Base-by-base conservation (phyloP, 129 eudicot species). In the Centella asiatica region DNA sequence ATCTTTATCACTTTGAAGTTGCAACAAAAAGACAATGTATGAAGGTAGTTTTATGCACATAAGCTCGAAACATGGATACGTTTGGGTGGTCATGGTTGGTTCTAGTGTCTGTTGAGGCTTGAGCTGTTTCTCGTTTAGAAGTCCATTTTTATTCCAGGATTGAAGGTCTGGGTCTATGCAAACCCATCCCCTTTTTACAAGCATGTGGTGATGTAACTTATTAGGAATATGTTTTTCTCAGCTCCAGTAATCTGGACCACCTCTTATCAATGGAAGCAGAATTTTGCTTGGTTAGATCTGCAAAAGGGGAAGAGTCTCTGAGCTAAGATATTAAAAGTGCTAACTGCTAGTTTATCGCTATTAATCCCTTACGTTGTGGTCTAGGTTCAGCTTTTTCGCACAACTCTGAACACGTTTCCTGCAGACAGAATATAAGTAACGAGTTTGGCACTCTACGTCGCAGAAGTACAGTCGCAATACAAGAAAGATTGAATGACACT, bases 381-480 rank as follows among this genome's bases (percentile, higher is more conserved):
- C 72, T 72, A 15, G 87, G 92, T 67, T 89, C 95, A 37, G 88
- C 58, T 37, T 83, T 89, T 57, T 85, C 86, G 44, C 97, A 89
- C 44, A 69, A 65, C 32, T 85, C 88, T 67, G 97, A 89, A 66
- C 97, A 89, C 23, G 92, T 85, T 64, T 85, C 97, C 95, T 89
- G 87, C 77, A 70, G 47, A 56, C 60, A 57, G 64, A 34, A n/a
- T 4, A 4, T 2, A 63, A 45, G 6, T 26, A 27, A 6, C 58
- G 20, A 3, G 11, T 37, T 29, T 9, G 44, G 47, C 4, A 45
- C 4, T 68, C 25, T 48, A 55, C 61, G 31, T 31, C n/a, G 37
- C 40, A 55, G 23, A 56, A 6, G 15, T 11, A 14, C 31, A 56
- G 23, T 15, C 8, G 40, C 24, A 29, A 55, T 55, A 28, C 23